A percentile compares a stretch with the other conserved stretches of the same genome.
Conservation (phyloP, 352 stramenopile species). For the Aphanomyces invadans region DNA sequence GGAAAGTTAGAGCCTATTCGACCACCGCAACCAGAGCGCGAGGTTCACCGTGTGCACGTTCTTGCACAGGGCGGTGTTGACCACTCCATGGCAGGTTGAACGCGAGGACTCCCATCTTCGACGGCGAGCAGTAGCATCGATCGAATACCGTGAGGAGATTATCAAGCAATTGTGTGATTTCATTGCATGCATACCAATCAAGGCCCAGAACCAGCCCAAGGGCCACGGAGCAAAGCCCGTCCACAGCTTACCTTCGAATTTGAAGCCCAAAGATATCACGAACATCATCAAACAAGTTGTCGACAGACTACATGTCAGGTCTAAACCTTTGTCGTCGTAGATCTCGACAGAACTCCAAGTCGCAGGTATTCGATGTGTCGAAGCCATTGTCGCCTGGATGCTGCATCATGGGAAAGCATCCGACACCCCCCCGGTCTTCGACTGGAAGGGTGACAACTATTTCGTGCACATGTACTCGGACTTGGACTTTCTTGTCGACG, state of each 20-base stretch:
- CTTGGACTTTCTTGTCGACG: constrained; percentile 12
- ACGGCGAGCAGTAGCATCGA: constrained; percentile 8
- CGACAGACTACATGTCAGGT: not conserved
- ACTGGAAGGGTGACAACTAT: constrained; percentile 15
- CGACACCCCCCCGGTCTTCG: constrained; percentile 11
- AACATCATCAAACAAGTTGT: not conserved
- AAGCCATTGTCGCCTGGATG: constrained; percentile 24
- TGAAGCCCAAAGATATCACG: constrained; percentile 5
- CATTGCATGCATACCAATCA: constrained; percentile 2
- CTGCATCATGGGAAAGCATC: not conserved
- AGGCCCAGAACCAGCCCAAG: not conserved
- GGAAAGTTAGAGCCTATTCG: constrained; percentile 6
- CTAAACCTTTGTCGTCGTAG: not conserved
- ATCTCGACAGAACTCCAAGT: constrained; percentile 17
- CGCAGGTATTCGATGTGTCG: constrained; percentile 20
- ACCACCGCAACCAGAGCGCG: not conserved
- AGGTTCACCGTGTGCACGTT: not conserved
- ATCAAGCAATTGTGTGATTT: constrained; percentile 15
- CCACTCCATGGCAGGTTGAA: not conserved
- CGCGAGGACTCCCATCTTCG: not conserved
- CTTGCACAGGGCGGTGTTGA: not conserved
- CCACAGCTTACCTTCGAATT: not conserved
- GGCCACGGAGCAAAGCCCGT: not conserved
- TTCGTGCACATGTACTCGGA: constrained; percentile 21
- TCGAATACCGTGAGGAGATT: constrained; percentile 19